Evolutionary conservation across 2,329 filamentous ascomycete species (phyloP).

Genomic region (Nemania serpens): DNA sequence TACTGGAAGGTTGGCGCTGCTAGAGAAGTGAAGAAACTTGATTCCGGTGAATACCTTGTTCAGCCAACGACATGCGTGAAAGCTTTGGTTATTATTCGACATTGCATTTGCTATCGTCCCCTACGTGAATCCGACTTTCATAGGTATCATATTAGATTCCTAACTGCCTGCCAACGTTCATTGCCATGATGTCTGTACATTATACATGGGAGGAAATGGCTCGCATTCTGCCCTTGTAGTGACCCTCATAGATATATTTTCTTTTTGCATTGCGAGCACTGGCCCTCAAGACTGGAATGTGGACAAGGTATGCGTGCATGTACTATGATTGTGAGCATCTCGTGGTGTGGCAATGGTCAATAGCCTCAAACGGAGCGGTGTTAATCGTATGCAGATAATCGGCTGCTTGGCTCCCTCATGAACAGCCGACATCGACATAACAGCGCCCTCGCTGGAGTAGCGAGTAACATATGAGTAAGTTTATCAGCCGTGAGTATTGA

Average conservation of each 20-base stretch:
- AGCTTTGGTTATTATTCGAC: too few relatives aligned
- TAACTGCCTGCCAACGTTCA: not conserved
- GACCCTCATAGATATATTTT: too few relatives aligned
- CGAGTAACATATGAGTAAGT: not conserved
- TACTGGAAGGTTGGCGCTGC: not conserved
- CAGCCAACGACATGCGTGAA: too few relatives aligned
- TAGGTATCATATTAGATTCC: not conserved
- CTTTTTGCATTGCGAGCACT: too few relatives aligned
- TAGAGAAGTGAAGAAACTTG: not conserved
- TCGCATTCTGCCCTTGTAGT: not conserved
- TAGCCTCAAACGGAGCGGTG: slow-evolving; percentile 1
- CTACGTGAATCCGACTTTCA: not conserved
- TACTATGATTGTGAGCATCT: not conserved
- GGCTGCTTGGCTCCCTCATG: slow-evolving; percentile 5
- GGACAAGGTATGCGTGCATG: not conserved
- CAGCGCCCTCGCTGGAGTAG: slow-evolving; percentile 6
- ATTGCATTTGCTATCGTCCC: too few relatives aligned
- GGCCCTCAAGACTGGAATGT: not conserved
- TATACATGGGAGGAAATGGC: not conserved
- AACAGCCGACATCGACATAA: slow-evolving; percentile 18
- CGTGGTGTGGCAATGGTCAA: slow-evolving; percentile 4
- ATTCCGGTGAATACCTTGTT: too few relatives aligned
- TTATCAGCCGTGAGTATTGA: slow-evolving; percentile 18
- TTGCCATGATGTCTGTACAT: not conserved
- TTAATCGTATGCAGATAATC: slow-evolving; percentile 1